Conservation (phyloP, 345 rosid species). For the Ceriops tagal region DNA sequence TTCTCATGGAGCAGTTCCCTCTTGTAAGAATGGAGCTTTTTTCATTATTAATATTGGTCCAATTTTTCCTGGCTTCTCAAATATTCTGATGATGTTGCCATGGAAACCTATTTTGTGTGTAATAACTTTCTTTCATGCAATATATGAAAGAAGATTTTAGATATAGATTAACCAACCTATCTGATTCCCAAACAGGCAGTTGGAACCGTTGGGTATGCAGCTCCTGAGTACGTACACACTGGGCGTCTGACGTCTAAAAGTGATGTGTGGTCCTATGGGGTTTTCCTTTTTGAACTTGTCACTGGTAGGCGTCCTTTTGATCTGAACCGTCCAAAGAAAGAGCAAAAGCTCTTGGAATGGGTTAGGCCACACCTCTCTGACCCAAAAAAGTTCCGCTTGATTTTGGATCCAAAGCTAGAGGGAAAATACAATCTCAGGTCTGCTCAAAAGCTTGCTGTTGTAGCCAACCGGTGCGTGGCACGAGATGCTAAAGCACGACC, state of each 20-base stretch:
- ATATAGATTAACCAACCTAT: not conserved
- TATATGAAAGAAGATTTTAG: not conserved
- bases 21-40: no score
- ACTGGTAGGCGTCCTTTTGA: constrained; percentile 89
- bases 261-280: constrained; percentile 90
- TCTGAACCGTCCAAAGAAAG: constrained; percentile 71
- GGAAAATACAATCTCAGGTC: constrained; percentile 63
- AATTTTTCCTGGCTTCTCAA: no score
- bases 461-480: constrained; percentile 75
- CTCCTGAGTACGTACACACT: constrained; percentile 82
- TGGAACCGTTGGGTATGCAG: constrained; percentile 95
- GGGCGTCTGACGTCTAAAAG: constrained; percentile 80
- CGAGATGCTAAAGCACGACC: constrained; percentile 66
- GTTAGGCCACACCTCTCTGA: constrained; percentile 75
- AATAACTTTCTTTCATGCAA: not conserved
- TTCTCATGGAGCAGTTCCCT: no score
- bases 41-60: no score
- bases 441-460: constrained; percentile 64
- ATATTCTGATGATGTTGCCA: no score
- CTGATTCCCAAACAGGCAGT: constrained; percentile 51
- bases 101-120: no score
- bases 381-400: constrained; percentile 58
- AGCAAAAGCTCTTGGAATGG: constrained; percentile 92
- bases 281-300: constrained; percentile 84
- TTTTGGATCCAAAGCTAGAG: constrained; percentile 78